Evolutionary conservation across 2,329 filamentous ascomycete species (phyloP).

Genomic region (Talaromyces sp.): DNA sequence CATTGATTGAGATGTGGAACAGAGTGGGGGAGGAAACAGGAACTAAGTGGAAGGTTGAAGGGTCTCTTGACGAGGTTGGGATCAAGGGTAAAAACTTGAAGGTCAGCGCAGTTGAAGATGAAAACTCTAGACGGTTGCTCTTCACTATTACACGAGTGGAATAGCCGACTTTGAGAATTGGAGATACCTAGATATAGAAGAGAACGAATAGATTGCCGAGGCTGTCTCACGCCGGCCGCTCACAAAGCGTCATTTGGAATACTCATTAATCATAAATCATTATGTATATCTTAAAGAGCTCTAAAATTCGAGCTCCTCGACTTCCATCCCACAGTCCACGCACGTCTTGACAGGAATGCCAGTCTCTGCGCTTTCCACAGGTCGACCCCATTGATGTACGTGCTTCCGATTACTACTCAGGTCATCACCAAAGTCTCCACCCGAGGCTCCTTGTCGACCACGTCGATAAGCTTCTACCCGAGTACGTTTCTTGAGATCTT

Average conservation of each 20-base stretch:
- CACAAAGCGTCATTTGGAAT: no score
- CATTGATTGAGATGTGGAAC: slow-evolving; percentile 26
- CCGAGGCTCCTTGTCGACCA: slow-evolving; percentile 57
- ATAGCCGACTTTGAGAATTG: background rate
- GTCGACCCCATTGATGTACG: slow-evolving; percentile 80
- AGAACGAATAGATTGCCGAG: no score
- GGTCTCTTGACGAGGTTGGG: background rate
- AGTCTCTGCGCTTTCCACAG: slow-evolving; percentile 61
- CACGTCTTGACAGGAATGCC: slow-evolving; percentile 70
- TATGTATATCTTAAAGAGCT: no score
- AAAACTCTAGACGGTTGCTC: background rate
- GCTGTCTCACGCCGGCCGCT: no score
- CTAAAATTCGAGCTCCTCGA: slow-evolving; percentile 66
- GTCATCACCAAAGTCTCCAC: slow-evolving; percentile 72
- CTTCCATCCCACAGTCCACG: slow-evolving; percentile 67
- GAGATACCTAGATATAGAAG: no score
- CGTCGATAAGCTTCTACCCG: slow-evolving; percentile 85
- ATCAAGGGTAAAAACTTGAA: background rate
- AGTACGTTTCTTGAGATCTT: slow-evolving; percentile 90
- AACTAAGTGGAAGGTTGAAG: background rate
- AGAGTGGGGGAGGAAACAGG: slow-evolving; percentile 21
- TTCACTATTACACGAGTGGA: background rate
- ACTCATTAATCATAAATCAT: no score
- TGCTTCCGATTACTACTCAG: slow-evolving; percentile 71
- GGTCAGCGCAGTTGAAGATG: slow-evolving; percentile 1